A percentile compares a stretch with the other conserved stretches of the same genome.
phyloP scores from a whole-genome alignment of 2,329 filamentous ascomycete genomes.

The Monosporascus cannonballus region DNA sequence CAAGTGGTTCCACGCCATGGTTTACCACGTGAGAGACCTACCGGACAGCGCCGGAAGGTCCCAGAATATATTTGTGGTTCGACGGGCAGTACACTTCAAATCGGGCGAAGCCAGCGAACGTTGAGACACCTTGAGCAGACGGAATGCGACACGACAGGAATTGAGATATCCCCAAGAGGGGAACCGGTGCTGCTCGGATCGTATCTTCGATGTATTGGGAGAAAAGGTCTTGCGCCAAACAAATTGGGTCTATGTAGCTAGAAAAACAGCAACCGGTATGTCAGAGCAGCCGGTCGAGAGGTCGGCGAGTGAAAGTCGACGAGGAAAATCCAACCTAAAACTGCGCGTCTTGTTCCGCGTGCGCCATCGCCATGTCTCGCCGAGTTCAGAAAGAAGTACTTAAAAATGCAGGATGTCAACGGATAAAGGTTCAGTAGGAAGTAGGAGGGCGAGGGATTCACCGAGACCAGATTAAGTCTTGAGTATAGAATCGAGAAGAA shows the following conservation, averaged over 20 bases:
- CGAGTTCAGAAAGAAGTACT: not conserved
- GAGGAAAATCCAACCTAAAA: not conserved
- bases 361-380: not conserved
- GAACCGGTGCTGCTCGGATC: constrained; percentile 15
- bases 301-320: not conserved
- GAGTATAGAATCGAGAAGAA: not conserved
- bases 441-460: not conserved
- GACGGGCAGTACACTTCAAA: not conserved
- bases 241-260: not conserved
- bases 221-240: constrained; percentile 17
- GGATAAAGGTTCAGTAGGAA: not conserved
- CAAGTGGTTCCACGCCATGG: constrained; percentile 74
- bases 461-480: not conserved
- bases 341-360: not conserved
- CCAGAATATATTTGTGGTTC: not conserved
- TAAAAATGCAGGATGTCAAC: not conserved
- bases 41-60: constrained; percentile 5
- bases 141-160: constrained; percentile 15
- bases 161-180: constrained; percentile 18
- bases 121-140: constrained; percentile 10
- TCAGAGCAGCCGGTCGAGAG: not conserved
- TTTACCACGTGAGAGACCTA: constrained; percentile 10
- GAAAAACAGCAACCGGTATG: not conserved
- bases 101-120: constrained; percentile 16
- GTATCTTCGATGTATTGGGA: constrained; percentile 28